These are phyloP conservation scores for Papiliotrema laurentii DNA, from an alignment of 1,284 basidiomycete species.

Conservation along the genomic window DNA sequence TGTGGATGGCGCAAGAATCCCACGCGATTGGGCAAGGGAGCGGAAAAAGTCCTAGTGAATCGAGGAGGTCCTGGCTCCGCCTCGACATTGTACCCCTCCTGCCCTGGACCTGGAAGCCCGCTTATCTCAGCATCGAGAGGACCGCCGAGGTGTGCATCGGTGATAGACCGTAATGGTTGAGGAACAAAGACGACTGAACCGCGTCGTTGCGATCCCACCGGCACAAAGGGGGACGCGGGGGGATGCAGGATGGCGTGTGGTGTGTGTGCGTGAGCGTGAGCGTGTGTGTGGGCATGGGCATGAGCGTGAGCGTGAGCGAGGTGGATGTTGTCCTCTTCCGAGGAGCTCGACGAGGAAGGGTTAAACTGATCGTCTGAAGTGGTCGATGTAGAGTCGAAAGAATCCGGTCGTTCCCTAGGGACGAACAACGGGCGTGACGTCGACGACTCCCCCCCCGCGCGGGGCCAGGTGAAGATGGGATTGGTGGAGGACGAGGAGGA, in stretches of 20 bases:
- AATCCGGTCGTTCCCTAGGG: conserved; percentile 18
- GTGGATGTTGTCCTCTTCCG: conserved; percentile 25
- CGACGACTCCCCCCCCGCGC: background rate
- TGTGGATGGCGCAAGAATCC: conserved; percentile 29
- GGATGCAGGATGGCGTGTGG: no score
- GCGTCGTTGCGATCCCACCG: conserved; percentile 2
- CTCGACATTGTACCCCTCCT: conserved; percentile 12
- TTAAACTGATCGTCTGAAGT: conserved; percentile 39
- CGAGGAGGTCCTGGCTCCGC: conserved; percentile 1
- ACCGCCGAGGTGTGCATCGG: conserved; percentile 13
- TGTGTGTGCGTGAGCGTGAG: no score
- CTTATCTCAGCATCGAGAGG: conserved; percentile 18
- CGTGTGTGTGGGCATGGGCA: no score
- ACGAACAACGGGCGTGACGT: no score
- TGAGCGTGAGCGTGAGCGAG: no score
- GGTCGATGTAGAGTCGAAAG: conserved; percentile 28
- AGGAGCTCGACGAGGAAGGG: conserved; percentile 12
- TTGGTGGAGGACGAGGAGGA: conserved; percentile 34
- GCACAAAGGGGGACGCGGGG: background rate
- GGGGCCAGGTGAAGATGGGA: conserved; percentile 27
- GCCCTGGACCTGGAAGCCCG: conserved; percentile 5
- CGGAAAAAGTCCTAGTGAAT: conserved; percentile 34
- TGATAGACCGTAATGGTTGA: conserved; percentile 10
- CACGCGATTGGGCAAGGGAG: conserved; percentile 30
- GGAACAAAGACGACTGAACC: conserved; percentile 6